Evolutionary conservation across 1,284 basidiomycete genomes (phyloP).

Genomic region (Rhodofomes roseus): DNA sequence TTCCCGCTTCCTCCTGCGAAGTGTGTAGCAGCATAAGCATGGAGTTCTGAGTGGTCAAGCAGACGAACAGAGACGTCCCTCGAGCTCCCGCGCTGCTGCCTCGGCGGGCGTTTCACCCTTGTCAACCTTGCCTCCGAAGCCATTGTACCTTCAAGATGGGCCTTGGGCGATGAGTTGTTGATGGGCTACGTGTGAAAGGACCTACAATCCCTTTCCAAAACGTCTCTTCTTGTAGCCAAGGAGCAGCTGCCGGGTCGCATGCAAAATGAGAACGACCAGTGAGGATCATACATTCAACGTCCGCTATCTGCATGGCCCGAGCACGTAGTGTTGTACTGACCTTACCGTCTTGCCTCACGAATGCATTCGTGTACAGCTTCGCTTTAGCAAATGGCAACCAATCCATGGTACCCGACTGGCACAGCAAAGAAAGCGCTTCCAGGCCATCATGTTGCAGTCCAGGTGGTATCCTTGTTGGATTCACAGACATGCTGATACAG

Average conservation of each 20-base stretch:
- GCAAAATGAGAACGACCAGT: not conserved
- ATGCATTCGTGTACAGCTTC: constrained; percentile 59
- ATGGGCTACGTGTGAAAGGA: constrained; percentile 5
- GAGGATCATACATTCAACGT: not conserved
- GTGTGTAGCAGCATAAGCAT: not conserved
- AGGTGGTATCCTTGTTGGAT: not conserved
- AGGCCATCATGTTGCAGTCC: not conserved
- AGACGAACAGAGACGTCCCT: constrained; percentile 40
- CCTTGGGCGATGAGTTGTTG: not conserved
- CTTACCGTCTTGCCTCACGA: constrained; percentile 42
- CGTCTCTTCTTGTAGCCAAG: constrained; percentile 73
- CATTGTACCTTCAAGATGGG: constrained; percentile 50
- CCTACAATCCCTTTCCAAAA: constrained; percentile 58
- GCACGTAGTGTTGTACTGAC: constrained; percentile 8
- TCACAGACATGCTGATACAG: too few relatives aligned
- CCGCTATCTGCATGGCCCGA: constrained; percentile 7
- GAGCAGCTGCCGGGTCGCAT: constrained; percentile 39
- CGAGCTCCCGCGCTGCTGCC: constrained; percentile 63
- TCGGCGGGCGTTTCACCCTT: constrained; percentile 52
- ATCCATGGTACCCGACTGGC: constrained; percentile 29
- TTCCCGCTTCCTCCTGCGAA: constrained; percentile 73
- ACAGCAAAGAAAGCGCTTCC: not conserved
- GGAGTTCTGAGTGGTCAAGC: not conserved
- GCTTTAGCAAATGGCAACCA: constrained; percentile 38
- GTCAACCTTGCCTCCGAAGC: constrained; percentile 76